These are phyloP conservation scores for Cyclotella atomus DNA, from an alignment of 108 stramenopile species.

Conservation along the genomic window DNA sequence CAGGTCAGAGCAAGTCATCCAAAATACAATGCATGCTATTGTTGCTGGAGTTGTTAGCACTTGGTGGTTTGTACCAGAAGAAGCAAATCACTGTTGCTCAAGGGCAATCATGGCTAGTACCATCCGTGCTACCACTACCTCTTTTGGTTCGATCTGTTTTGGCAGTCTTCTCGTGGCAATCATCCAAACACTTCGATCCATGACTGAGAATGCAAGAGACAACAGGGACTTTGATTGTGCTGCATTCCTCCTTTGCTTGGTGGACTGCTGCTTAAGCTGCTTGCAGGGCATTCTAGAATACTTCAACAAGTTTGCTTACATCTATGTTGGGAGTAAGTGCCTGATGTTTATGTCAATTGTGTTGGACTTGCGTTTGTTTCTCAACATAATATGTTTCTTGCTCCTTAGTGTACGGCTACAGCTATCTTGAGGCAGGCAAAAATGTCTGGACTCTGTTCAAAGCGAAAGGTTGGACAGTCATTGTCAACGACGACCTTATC, in stretches of 20 bases:
- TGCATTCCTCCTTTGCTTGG: conserved; percentile 65
- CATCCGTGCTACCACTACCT: conserved; percentile 66
- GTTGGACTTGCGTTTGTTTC: background rate
- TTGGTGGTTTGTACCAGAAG: conserved; percentile 91
- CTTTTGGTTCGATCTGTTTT: conserved; percentile 92
- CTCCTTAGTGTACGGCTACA: conserved; percentile 68
- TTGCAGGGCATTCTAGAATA: conserved; percentile 72
- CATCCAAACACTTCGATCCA: conserved; percentile 70
- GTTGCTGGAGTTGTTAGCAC: conserved; percentile 83
- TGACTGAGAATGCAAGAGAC: conserved; percentile 55
- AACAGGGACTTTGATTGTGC: conserved; percentile 55
- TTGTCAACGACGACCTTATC: conserved; percentile 64
- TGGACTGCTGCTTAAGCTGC: conserved; percentile 72
- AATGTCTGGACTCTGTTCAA: conserved; percentile 57
- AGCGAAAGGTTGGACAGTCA: conserved; percentile 58
- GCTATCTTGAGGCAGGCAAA: conserved; percentile 74
- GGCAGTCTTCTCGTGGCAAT: conserved; percentile 87
- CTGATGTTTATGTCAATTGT: background rate
- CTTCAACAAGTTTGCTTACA: conserved; percentile 83
- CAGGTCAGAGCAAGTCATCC: conserved; percentile 48
- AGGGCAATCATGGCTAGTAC: conserved; percentile 58
- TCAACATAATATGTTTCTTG: background rate
- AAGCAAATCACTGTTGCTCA: conserved; percentile 67
- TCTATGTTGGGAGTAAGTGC: conserved; percentile 74
- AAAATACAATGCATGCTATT: conserved; percentile 82